phyloP scores from a whole-genome alignment of 192 early-diverging fungal genomes.

The Coemansia sp. region DNA sequence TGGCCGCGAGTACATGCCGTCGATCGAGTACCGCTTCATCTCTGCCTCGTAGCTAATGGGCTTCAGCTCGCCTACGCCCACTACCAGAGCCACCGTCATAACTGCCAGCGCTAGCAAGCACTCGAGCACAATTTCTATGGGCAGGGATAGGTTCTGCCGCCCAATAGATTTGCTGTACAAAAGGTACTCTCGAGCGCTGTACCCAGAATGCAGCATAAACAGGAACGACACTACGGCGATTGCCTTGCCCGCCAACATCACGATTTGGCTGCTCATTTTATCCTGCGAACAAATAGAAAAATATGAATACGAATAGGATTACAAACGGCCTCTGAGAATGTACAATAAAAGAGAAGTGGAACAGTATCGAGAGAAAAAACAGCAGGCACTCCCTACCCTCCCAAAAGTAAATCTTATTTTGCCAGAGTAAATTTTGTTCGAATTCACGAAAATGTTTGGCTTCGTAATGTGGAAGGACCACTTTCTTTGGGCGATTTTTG shows the following conservation, averaged over 20 bases:
- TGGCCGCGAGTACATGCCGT: conserved; percentile 47
- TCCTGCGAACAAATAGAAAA: conserved; percentile 3
- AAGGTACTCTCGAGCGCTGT: conserved; percentile 48
- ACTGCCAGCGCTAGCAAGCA: conserved; percentile 42
- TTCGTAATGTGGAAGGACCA: no score
- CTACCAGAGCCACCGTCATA: conserved; percentile 42
- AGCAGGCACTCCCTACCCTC: no score
- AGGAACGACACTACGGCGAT: conserved; percentile 40
- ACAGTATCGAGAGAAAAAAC: not conserved
- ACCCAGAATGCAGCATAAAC: conserved; percentile 49
- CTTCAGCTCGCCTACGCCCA: conserved; percentile 43
- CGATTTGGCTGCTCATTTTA: conserved; percentile 7
- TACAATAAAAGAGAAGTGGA: not conserved
- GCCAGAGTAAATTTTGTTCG: no score
- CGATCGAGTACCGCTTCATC: conserved; percentile 55
- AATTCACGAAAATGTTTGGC: no score
- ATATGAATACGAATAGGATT: not conserved
- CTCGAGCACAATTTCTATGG: conserved; percentile 46
- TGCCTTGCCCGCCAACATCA: conserved; percentile 30
- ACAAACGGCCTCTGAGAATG: not conserved
- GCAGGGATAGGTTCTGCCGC: conserved; percentile 35
- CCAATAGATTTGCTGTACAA: conserved; percentile 50
- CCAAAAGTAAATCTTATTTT: no score
- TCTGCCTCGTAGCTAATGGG: conserved; percentile 53
- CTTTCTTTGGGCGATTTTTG: no score